These are phyloP conservation scores for Discostella stelligeroides DNA, from an alignment of 108 stramenopile genomes.

Conservation along the genomic window DNA sequence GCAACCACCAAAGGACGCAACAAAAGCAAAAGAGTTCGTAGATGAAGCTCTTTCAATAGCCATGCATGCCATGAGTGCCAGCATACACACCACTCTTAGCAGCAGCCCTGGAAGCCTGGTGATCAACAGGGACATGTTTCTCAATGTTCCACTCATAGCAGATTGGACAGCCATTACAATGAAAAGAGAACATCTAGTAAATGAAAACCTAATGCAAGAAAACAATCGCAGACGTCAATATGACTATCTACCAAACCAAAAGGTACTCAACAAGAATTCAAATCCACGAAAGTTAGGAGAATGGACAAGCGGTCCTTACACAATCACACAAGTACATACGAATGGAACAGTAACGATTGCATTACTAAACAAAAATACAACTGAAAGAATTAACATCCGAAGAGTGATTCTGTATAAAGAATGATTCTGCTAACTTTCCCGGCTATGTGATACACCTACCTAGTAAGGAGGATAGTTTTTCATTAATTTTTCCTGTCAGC, in stretches of 20 bases:
- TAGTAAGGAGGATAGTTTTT: too few relatives aligned
- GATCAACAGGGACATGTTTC: too few relatives aligned
- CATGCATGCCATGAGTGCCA: too few relatives aligned
- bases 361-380: background rate
- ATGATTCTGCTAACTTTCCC: too few relatives aligned
- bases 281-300: conserved; percentile 30
- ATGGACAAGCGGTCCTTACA: conserved; percentile 39
- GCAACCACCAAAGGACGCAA: too few relatives aligned
- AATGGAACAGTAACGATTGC: conserved; percentile 49
- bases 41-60: too few relatives aligned
- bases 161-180: background rate
- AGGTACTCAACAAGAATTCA: conserved; percentile 19
- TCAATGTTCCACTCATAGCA: too few relatives aligned
- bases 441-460: too few relatives aligned
- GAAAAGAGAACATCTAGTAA: background rate
- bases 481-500: too few relatives aligned
- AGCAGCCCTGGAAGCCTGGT: too few relatives aligned
- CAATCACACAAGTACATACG: conserved; percentile 27
- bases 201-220: background rate
- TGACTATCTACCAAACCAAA: conserved; percentile 12
- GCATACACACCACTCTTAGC: too few relatives aligned
- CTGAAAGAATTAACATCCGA: conserved; percentile 1
- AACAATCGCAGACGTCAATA: background rate
- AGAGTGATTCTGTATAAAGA: conserved; percentile 6
- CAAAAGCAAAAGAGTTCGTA: too few relatives aligned